These are phyloP conservation scores for Stemphylium beticola DNA, from an alignment of 2,329 filamentous ascomycete species.

Conservation along the genomic window DNA sequence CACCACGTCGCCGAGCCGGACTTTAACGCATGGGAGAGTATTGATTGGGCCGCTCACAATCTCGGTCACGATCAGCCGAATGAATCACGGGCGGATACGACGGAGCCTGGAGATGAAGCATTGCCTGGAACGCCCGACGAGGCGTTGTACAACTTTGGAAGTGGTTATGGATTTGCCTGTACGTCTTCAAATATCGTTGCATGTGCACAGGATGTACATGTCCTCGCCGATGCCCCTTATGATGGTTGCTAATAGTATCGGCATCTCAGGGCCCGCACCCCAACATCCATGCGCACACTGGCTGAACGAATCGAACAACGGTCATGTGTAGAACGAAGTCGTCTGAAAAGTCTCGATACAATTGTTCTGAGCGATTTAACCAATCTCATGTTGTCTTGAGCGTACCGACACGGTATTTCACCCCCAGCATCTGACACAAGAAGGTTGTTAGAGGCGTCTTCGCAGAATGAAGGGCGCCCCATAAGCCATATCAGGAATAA, in stretches of 20 bases:
- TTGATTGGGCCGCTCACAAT: slow-evolving; percentile 37
- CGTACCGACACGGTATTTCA: too few species aligned
- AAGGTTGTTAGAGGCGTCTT: too few species aligned
- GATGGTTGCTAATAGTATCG: slow-evolving; percentile 26
- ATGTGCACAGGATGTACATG: background rate
- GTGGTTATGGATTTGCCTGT: slow-evolving; percentile 25
- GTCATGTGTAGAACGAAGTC: background rate
- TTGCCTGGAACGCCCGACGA: background rate
- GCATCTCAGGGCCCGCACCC: slow-evolving; percentile 22
- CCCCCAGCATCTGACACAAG: too few species aligned
- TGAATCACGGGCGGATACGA: background rate
- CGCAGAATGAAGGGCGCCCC: too few species aligned
- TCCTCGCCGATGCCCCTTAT: slow-evolving; percentile 3
- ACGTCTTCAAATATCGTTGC: background rate
- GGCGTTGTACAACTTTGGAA: background rate
- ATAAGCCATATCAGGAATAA: too few species aligned
- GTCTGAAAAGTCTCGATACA: too few species aligned
- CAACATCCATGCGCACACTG: slow-evolving; percentile 24
- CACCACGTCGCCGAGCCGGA: slow-evolving; percentile 36
- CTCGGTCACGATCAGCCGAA: slow-evolving; percentile 3
- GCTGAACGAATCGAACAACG: slow-evolving; percentile 5
- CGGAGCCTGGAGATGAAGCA: background rate
- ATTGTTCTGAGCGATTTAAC: too few species aligned
- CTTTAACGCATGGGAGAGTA: slow-evolving; percentile 40
- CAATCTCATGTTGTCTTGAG: too few species aligned